A percentile compares a stretch with the other conserved stretches of the same genome.
Conservation (phyloP, 2,329 filamentous ascomycete species). For the Cryphonectria radicalis region DNA sequence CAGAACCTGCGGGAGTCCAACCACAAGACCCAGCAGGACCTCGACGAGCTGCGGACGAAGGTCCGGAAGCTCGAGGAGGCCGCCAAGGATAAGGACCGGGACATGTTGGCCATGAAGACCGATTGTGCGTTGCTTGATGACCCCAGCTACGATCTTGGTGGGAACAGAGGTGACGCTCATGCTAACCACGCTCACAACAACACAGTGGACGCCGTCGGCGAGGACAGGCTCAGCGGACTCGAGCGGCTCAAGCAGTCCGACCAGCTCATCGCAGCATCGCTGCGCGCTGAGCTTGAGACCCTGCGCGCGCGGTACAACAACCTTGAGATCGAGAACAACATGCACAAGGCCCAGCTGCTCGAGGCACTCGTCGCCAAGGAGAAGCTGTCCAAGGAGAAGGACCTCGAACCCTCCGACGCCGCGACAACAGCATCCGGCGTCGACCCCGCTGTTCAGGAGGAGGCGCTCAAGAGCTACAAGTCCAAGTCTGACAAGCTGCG, state of each 20-base stretch:
- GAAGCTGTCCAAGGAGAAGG: conserved; percentile 58
- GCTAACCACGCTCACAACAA: conserved; percentile 34
- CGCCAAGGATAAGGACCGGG: conserved; percentile 58
- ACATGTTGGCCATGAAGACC: conserved; percentile 55
- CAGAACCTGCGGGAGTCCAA: conserved; percentile 55
- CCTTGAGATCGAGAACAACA: conserved; percentile 56
- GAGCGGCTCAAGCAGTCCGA: conserved; percentile 64
- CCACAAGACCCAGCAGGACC: conserved; percentile 49
- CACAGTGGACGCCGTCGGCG: conserved; percentile 56
- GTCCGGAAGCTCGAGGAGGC: conserved; percentile 52
- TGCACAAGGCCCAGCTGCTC: conserved; percentile 63
- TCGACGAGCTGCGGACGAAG: conserved; percentile 50
- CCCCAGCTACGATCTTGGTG: conserved; percentile 18
- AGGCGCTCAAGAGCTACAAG: conserved; percentile 50
- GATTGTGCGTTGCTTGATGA: conserved; percentile 50
- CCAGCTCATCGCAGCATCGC: conserved; percentile 60
- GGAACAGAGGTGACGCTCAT: conserved; percentile 34
- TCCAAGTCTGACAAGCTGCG: conserved; percentile 62
- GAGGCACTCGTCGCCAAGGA: conserved; percentile 65
- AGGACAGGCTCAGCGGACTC: conserved; percentile 58
- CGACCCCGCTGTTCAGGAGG: conserved; percentile 40
- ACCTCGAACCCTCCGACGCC: conserved; percentile 43
- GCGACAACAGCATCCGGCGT: conserved; percentile 36
- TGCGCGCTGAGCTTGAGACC: conserved; percentile 61
- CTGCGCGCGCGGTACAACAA: conserved; percentile 56